Conservation (phyloP, 768 basidiomycete species). For the Tephrocybe sp. region DNA sequence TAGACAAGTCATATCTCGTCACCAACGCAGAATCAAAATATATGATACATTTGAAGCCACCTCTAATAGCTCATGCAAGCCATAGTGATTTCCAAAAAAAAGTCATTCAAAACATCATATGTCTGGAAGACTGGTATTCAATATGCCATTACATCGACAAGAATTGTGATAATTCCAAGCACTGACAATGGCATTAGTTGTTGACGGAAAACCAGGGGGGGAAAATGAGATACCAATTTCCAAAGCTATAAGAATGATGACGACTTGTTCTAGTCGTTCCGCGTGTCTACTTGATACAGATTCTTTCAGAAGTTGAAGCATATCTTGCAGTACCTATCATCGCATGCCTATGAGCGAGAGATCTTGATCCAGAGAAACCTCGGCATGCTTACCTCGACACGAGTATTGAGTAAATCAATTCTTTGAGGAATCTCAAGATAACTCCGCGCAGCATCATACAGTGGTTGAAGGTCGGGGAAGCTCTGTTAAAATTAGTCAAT, state of each 20-base stretch:
- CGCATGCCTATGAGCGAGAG: not conserved
- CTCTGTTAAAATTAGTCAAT: slow-evolving; percentile 46
- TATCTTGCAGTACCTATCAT: slow-evolving; percentile 86
- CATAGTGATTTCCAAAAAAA: too few species aligned
- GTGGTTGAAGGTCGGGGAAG: slow-evolving; percentile 91
- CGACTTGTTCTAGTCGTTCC: slow-evolving; percentile 89
- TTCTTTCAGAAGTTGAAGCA: slow-evolving; percentile 93
- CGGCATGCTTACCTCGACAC: slow-evolving; percentile 71
- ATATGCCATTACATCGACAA: slow-evolving; percentile 76
- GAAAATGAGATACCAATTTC: slow-evolving; percentile 62
- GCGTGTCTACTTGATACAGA: slow-evolving; percentile 89
- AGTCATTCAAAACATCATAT: too few species aligned
- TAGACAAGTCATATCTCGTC: not conserved
- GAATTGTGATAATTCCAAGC: slow-evolving; percentile 86
- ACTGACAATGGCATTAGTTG: slow-evolving; percentile 37
- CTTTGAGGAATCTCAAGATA: slow-evolving; percentile 95
- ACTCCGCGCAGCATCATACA: slow-evolving; percentile 90
- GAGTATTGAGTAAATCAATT: slow-evolving; percentile 88
- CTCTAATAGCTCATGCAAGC: too few species aligned
- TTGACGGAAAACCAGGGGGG: slow-evolving; percentile 4
- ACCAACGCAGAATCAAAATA: not conserved
- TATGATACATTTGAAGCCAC: slow-evolving; percentile 4
- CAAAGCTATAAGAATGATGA: slow-evolving; percentile 86
- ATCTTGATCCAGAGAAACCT: slow-evolving; percentile 1
- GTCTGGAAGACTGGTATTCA: too few species aligned